phyloP scores from a whole-genome alignment of 179 eudicot species.

The Silene noctiflora region DNA sequence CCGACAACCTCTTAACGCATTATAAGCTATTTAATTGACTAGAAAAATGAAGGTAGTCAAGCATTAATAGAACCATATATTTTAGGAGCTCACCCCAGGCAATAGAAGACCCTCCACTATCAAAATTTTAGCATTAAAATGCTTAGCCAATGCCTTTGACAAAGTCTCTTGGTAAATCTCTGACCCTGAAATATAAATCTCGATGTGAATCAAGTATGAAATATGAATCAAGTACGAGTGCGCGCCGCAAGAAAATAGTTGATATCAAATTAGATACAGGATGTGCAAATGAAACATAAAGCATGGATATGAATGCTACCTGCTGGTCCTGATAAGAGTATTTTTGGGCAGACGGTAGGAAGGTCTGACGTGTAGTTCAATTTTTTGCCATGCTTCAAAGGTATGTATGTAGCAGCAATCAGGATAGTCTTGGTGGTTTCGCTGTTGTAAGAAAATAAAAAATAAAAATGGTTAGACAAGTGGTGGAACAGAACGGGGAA shows the following conservation, averaged over 20 bases:
- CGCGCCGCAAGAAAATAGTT: no score
- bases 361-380: slow-evolving; percentile 66
- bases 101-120: slow-evolving; percentile 70
- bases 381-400: slow-evolving; percentile 65
- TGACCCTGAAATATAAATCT: slow-evolving; percentile 50
- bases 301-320: no score
- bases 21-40: no score
- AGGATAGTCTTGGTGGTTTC: slow-evolving; percentile 83
- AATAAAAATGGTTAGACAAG: neutral
- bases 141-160: slow-evolving; percentile 81
- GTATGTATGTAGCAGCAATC: slow-evolving; percentile 76
- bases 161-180: slow-evolving; percentile 93
- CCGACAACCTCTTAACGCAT: no score
- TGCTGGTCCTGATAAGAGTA: slow-evolving; percentile 90
- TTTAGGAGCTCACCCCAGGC: slow-evolving; percentile 62
- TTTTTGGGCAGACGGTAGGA: slow-evolving; percentile 71
- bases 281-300: no score
- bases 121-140: slow-evolving; percentile 70
- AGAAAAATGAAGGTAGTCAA: neutral
- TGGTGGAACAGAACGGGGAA: neutral
- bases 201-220: no score
- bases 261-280: no score
- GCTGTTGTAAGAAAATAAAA: slow-evolving; percentile 43
- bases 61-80: neutral
- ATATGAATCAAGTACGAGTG: no score